Base-by-base conservation (phyloP, 805 yeast genomes). In the Clavispora asparagi region DNA sequence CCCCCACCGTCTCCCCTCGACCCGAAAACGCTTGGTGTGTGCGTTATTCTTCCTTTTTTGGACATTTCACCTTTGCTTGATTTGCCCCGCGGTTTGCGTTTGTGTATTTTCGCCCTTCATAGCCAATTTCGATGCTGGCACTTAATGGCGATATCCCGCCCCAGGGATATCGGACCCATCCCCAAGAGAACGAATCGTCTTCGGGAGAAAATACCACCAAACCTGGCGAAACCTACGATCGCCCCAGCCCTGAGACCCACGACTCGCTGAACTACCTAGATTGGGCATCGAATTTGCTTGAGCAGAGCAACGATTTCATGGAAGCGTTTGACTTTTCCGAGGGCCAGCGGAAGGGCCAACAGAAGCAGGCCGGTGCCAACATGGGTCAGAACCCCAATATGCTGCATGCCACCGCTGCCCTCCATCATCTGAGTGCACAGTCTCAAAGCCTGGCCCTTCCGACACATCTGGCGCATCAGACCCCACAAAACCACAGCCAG, bases 261-360 rank as follows among this genome's bases (percentile, higher is more conserved):
- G 46, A 44, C 11, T 39, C 41, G 19, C 41, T 44, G 39, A 45
- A 42, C 19, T 54, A 52, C 42, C 32, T 53, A 27, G 56, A 59
- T 53, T 70, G 76, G 76, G 63, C 69, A 4, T 56, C 63, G 26
- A 58, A 59, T 35, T 45, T 70, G 28, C 61, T 68, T 60, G 73
- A 67, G 27, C 56, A 64, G 7, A 49, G 47, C 39, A 51, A 56
- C 38, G 70, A 67, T 13, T 52, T 67, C 44, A 53, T 68, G 14
- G 66, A 65, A 42, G 63, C 59, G 43, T 61, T 69, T 54, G 72
- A 69, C 38, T 59, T 70, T 31, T 54, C 43, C 25, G 28, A 40
- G 11, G 30, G 48, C 13, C 25, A 8, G 37, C 23, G 14, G 29
- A 16, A 19, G n/a, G 14, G 23, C 6, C 33, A 13, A 30, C 16